Conservation (phyloP, 768 basidiomycete species). For the Xanthoconium stramineum region DNA sequence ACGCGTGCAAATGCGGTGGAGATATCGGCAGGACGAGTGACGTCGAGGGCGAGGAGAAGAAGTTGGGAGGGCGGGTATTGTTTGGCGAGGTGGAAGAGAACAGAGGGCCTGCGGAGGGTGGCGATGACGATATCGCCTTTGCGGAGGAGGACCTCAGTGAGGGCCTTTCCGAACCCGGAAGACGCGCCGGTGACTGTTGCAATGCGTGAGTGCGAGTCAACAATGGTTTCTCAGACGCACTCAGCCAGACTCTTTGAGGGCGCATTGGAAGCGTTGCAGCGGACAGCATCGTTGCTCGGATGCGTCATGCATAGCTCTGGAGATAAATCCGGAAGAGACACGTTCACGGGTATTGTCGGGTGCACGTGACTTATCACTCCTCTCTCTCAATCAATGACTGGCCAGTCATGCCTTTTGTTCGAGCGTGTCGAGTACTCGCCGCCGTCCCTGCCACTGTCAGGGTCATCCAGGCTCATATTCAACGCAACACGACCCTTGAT, state of each 20-base stretch:
- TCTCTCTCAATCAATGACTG: too few relatives aligned
- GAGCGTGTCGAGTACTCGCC: not conserved
- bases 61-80: constrained; percentile 29
- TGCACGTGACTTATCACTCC: too few relatives aligned
- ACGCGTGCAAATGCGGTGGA: constrained; percentile 31
- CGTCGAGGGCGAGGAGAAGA: constrained; percentile 38
- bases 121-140: constrained; percentile 40
- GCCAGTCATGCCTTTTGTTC: constrained; percentile 9
- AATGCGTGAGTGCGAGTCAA: not conserved
- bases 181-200: constrained; percentile 30
- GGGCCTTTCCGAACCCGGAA: constrained; percentile 36
- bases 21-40: constrained; percentile 32
- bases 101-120: constrained; percentile 38
- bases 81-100: constrained; percentile 22
- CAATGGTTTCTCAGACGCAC: not conserved
- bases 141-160: constrained; percentile 30
- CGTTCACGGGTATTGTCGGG: too few relatives aligned
- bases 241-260: constrained; percentile 9
- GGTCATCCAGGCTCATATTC: not conserved
- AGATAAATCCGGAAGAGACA: too few relatives aligned
- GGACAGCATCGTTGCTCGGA: too few relatives aligned
- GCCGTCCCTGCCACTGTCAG: too few relatives aligned
- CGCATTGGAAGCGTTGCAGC: not conserved
- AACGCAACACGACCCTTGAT: not conserved
- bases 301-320: not conserved